Evolutionary conservation across 805 yeast species (phyloP).

Genomic region (Ogataea corticis): DNA sequence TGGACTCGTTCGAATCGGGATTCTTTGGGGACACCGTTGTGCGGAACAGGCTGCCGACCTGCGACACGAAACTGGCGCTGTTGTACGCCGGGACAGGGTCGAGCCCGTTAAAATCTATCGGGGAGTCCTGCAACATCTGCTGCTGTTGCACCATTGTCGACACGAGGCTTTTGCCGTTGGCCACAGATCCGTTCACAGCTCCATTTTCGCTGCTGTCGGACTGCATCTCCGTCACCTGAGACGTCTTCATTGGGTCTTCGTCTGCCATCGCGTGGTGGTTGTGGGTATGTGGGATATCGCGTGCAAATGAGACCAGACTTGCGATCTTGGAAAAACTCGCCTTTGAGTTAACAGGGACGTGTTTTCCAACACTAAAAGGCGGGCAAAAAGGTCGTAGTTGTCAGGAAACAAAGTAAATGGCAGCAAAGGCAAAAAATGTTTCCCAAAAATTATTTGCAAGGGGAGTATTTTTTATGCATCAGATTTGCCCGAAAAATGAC

Average conservation of each 20-base stretch:
- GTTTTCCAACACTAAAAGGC: background rate
- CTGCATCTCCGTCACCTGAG: constrained; percentile 9
- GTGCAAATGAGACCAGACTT: no score
- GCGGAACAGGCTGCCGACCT: constrained; percentile 22
- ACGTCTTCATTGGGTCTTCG: constrained; percentile 14
- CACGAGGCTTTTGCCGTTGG: constrained; percentile 9
- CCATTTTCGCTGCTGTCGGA: background rate
- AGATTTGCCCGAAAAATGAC: no score
- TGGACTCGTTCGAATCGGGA: constrained; percentile 6
- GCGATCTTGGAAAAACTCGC: background rate
- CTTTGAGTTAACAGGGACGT: background rate
- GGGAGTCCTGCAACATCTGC: constrained; percentile 8
- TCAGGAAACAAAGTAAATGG: no score
- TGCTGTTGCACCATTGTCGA: constrained; percentile 13
- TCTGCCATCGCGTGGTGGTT: background rate
- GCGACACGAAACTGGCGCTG: constrained; percentile 18
- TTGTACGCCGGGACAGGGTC: constrained; percentile 22
- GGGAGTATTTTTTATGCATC: no score
- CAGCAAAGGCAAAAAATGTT: no score
- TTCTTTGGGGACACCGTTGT: constrained; percentile 21
- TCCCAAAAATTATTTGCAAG: no score
- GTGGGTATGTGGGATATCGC: no score
- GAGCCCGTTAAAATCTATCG: constrained; percentile 6
- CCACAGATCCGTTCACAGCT: constrained; percentile 6
- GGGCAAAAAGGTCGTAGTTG: no score